Conservation (phyloP, 441 rosid species). For the Corymbia calophylla region DNA sequence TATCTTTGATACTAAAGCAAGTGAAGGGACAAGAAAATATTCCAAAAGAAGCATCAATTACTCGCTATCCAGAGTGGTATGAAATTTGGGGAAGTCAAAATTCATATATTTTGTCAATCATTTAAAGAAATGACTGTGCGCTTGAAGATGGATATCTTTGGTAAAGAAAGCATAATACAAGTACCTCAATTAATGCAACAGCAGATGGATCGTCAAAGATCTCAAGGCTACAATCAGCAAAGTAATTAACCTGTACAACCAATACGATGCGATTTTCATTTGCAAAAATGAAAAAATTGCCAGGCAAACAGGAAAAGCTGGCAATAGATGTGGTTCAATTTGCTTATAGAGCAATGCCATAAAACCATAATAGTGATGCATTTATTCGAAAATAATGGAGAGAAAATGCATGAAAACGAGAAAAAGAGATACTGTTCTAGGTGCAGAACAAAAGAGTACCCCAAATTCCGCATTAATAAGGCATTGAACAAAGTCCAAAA, state of each 20-base stretch:
- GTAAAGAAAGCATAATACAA: neutral
- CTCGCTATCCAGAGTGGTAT: neutral
- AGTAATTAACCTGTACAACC: constrained; percentile 61
- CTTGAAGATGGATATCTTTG: neutral
- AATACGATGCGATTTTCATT: neutral
- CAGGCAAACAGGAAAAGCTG: neutral
- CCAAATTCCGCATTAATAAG: constrained; percentile 72
- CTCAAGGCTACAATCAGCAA: constrained; percentile 83
- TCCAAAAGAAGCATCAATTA: neutral
- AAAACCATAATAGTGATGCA: neutral
- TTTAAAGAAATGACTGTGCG: neutral
- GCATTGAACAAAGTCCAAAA: constrained; percentile 84
- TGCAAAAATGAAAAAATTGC: neutral
- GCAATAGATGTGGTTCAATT: neutral
- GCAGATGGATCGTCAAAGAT: constrained; percentile 90
- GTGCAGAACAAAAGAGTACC: constrained; percentile 28
- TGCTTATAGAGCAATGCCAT: neutral
- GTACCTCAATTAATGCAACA: constrained; percentile 74
- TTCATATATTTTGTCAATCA: neutral
- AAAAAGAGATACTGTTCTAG: neutral
- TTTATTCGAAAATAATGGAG: neutral
- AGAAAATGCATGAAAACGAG: neutral
- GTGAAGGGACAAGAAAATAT: neutral
- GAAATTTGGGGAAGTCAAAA: neutral
- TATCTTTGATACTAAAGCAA: neutral